Evolutionary conservation across 352 stramenopile genomes (phyloP), one percentile per base, ranked within the genome.

Genomic region (Globisporangium echinulatum): DNA sequence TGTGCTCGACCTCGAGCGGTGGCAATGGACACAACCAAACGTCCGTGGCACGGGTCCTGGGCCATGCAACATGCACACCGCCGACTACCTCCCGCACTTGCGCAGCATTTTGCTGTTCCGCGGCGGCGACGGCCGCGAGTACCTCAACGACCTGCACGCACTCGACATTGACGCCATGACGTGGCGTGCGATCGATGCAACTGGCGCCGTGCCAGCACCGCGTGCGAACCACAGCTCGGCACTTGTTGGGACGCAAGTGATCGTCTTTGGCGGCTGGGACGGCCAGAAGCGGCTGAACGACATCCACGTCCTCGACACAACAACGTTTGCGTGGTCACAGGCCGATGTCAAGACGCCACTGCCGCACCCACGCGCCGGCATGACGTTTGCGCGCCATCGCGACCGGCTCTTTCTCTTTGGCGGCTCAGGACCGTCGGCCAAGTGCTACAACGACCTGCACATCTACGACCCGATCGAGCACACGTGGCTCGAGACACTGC

Each of bases 41-140:
- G 64, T 72, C 19, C 66, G 71, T 15, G 72, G 69, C n/a, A 61
- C 63, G 15, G 67, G 70, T 1, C 81, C 83, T 0, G 94, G 96
- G 4, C 92, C 94, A 11, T 99, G 96, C 69, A 99, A 99, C 69
- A 98, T 99, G 94, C 96, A 99, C 77, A 98, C 90, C n/a, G 91
- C 92, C 7, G 94, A 99, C 68, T 99, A 91, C 60, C 74, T 98
- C 5, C 66, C 79, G 6, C 66, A 82, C 37, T 57, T 83, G 49
- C 70, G 79, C 19, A 88, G 90, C 68, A 92, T 98, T 49, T 84
- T 97, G 48, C 87, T 99, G 0, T 99, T 99, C 63, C 82, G 94
- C 33, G 94, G 95, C 44, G 94, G 95, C 33, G 94, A 98, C 62
- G 92, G 92, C 11, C 77, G 90, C 37, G 92, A 98, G 69, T 99